Base-by-base conservation (phyloP, 371 early-diverging fungal species). In the Rhizopus stolonifer region DNA sequence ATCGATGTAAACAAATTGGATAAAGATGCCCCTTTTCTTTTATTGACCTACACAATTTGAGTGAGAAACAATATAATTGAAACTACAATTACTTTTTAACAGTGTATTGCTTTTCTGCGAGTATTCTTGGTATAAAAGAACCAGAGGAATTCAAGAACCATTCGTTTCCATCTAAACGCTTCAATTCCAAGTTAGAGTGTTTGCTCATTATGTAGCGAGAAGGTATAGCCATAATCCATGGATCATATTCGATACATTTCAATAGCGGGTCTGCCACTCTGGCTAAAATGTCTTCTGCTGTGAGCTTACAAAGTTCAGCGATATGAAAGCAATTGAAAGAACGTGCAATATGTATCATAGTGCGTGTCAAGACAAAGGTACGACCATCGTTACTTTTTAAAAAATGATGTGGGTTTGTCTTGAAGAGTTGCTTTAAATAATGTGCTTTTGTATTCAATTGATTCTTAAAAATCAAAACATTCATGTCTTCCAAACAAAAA, bases 301-400 rank as follows among this genome's bases (percentile, higher is more conserved):
- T 46, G 7, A 73, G 55, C 46, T 61, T 59, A 58, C 67, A 67
- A 22, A 73, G 56, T 48, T 73, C 73, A 21, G 70, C 73, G 1
- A 73, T 48, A 33, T 47, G 57, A 49, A 57, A 60, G 31, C 52
- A 33, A 34, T 65, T 61, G 29, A 58, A 61, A 3, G 42, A 36
- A 7, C 67, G 54, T 17, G 72, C 72, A n/a, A 72, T 61, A 4
- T 51, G 43, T 18, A 61, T 40, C 23, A 64, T 46, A 8, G 33
- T 61, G 8, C 36, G 36, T 38, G 54, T 58, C 49, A 51, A 42
- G 2, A 70, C 38, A 48, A 54, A 58, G 1, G 56, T 52, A 7
- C 50, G 54, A 24, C 49, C 50, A 4, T 54, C 54, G 8, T 46
- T 53, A 21, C 25, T 33, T 25, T 52, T 57, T 19, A 64, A 46